phyloP scores from a whole-genome alignment of 441 rosid genomes.

The Erodium moschatum region DNA sequence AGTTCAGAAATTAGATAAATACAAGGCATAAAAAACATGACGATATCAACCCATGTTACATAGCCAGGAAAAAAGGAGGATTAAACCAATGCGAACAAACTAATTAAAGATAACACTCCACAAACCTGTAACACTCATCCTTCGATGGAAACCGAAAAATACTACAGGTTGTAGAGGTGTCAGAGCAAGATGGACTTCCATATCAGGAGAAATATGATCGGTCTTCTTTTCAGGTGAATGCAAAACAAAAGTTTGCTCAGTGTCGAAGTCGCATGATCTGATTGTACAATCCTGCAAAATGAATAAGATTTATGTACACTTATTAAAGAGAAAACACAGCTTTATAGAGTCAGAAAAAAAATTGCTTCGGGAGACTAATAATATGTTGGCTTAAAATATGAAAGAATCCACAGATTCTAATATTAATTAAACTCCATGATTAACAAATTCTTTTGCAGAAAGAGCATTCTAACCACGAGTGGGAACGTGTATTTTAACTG shows the following conservation, averaged over 20 bases:
- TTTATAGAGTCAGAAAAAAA: not conserved
- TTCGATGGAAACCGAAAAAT: slow-evolving; percentile 80
- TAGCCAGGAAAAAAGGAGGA: not conserved
- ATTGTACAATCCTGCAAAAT: slow-evolving; percentile 80
- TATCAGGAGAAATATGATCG: slow-evolving; percentile 62
- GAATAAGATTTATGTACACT: not conserved
- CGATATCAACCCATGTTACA: not conserved
- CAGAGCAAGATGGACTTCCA: slow-evolving; percentile 94
- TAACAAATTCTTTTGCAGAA: not conserved
- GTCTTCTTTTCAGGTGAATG: slow-evolving; percentile 92
- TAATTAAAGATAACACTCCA: not conserved
- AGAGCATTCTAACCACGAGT: not conserved
- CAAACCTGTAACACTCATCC: slow-evolving; percentile 97
- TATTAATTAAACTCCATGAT: not conserved
- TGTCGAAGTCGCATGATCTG: slow-evolving; percentile 90
- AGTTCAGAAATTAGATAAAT: slow-evolving; percentile 18
- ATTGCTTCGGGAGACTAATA: not conserved
- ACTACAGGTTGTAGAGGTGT: slow-evolving; percentile 96
- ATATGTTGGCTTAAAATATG: not conserved
- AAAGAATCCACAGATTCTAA: not conserved
- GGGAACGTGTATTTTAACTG: no score
- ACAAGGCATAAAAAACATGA: slow-evolving; percentile 10
- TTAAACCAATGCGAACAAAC: not conserved
- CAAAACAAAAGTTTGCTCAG: slow-evolving; percentile 87
- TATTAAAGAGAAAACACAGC: not conserved